phyloP scores from a whole-genome alignment of 1,139 yeast genomes.

The Yamadazyma sp. region DNA sequence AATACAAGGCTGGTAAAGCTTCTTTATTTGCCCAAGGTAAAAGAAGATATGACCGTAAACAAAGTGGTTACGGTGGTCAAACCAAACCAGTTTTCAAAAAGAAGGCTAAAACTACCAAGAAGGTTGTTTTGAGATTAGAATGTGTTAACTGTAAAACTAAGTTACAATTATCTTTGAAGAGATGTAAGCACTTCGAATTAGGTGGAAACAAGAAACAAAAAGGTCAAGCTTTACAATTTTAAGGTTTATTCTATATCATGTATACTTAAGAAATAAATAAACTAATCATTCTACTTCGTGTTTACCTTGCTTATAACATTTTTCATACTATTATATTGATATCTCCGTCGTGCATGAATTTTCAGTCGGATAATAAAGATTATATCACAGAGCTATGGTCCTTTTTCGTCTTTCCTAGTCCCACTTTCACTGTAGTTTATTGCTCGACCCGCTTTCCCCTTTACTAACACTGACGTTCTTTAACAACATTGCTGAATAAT shows the following conservation, averaged over 20 bases:
- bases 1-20: slow-evolving; percentile 99
- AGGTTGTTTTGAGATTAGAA: slow-evolving; percentile 98
- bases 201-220: slow-evolving; percentile 99
- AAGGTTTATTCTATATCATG: slow-evolving; percentile 32
- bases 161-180: slow-evolving; percentile 96
- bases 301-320: no score
- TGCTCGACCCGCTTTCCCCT: no score
- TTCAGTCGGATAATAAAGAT: no score
- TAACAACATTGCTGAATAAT: no score
- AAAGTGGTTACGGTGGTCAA: slow-evolving; percentile 99
- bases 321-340: no score
- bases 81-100: slow-evolving; percentile 99
- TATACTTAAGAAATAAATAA: slow-evolving; percentile 15
- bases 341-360: no score
- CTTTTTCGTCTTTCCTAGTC: no score
- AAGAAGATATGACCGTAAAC: slow-evolving; percentile 99
- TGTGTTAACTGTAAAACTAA: slow-evolving; percentile 98
- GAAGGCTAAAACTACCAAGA: slow-evolving; percentile 99
- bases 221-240: slow-evolving; percentile 98
- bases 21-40: slow-evolving; percentile 99
- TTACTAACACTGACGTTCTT: no score
- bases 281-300: no score
- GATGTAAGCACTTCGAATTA: slow-evolving; percentile 99
- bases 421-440: no score
- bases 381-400: no score